phyloP scores from a whole-genome alignment of 495 filamentous ascomycete genomes.

The Paragyromitra xinjiangensis region DNA sequence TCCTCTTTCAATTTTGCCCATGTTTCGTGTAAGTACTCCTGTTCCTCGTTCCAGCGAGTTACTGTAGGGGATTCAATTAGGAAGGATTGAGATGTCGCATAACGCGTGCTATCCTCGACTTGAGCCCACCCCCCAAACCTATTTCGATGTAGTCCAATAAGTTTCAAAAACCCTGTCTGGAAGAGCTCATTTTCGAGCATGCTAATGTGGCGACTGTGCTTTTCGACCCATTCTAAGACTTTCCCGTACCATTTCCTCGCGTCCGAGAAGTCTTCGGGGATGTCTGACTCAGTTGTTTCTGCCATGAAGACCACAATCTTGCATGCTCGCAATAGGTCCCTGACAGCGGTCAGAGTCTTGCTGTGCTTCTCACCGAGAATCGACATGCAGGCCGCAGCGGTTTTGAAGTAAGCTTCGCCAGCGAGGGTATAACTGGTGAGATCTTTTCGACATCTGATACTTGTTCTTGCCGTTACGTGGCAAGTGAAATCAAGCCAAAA shows the following conservation, averaged over 20 bases:
- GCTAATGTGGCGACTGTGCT: background rate
- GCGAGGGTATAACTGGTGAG: conserved; percentile 22
- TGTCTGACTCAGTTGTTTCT: background rate
- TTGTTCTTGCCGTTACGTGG: conserved; percentile 13
- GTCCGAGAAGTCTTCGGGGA: conserved; percentile 10
- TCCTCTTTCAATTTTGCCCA: conserved; percentile 5
- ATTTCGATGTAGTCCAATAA: background rate
- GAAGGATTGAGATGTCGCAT: background rate
- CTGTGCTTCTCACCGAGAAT: conserved; percentile 1
- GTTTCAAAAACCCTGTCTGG: conserved; percentile 1
- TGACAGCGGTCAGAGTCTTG: background rate
- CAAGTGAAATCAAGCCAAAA: conserved; percentile 31
- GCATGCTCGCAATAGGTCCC: conserved; percentile 2
- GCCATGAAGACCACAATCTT: conserved; percentile 32
- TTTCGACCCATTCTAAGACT: background rate
- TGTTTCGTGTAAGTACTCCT: background rate
- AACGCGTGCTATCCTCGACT: background rate
- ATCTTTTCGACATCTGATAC: conserved; percentile 17
- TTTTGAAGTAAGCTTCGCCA: conserved; percentile 24
- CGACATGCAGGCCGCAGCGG: conserved; percentile 9
- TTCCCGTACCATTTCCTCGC: conserved; percentile 17
- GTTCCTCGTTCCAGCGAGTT: conserved; percentile 11
- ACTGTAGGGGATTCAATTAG: background rate
- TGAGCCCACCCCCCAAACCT: background rate
- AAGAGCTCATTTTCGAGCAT: background rate